phyloP scores from a whole-genome alignment of 2,329 filamentous ascomycete species.

The Botrytis elliptica region DNA sequence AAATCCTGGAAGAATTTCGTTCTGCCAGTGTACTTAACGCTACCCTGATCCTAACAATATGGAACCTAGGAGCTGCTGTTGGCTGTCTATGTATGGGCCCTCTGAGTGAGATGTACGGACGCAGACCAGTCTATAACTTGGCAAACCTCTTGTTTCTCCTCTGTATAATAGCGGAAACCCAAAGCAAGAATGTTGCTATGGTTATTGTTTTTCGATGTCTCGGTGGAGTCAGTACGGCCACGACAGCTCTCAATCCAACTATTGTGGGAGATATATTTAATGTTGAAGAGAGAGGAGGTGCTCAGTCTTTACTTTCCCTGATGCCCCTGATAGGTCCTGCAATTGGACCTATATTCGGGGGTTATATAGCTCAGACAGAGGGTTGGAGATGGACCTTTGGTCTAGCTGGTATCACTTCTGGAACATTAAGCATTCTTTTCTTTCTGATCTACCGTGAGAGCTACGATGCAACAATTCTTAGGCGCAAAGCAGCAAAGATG shows the following conservation, averaged over 20 bases:
- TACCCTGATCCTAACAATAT: slow-evolving; percentile 6
- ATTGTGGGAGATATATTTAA: neutral
- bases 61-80: slow-evolving; percentile 44
- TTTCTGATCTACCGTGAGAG: too few relatives aligned
- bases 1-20: slow-evolving; percentile 2
- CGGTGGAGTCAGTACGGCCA: slow-evolving; percentile 48
- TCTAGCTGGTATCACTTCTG: too few relatives aligned
- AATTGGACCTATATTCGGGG: too few relatives aligned
- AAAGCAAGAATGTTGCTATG: slow-evolving; percentile 49
- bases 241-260: neutral
- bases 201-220: slow-evolving; percentile 58
- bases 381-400: too few relatives aligned
- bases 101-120: slow-evolving; percentile 59
- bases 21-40: neutral
- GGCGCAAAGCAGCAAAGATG: too few relatives aligned
- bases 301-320: too few relatives aligned
- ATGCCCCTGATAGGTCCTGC: too few relatives aligned
- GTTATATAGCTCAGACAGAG: too few relatives aligned
- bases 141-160: slow-evolving; percentile 51
- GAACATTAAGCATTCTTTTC: too few relatives aligned
- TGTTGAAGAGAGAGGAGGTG: too few relatives aligned
- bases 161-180: slow-evolving; percentile 55
- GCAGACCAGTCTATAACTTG: slow-evolving; percentile 57
- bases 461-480: too few relatives aligned
- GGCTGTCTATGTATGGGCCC: slow-evolving; percentile 60